Evolutionary conservation across 139 green algal species (phyloP).

Genomic region (Ostreobium quekettii): DNA sequence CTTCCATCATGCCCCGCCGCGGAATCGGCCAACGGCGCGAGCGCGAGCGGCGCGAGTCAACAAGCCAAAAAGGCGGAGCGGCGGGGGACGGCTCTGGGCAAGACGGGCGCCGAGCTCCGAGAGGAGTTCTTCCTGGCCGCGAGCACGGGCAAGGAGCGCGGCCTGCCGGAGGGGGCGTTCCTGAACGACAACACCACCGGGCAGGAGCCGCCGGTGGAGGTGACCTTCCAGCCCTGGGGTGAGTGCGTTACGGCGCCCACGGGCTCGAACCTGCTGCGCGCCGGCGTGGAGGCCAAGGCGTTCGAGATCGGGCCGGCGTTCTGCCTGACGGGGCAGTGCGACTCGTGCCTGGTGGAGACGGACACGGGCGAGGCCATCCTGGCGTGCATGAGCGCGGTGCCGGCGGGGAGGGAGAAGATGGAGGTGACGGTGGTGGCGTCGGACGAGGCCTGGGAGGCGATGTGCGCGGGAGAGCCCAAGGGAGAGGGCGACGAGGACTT

Average conservation of each 20-base stretch:
- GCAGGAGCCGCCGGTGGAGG: not conserved
- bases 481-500: too few relatives aligned
- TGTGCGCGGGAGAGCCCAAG: not conserved
- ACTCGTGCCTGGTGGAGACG: conserved; percentile 8
- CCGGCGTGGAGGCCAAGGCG: not conserved
- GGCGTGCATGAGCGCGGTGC: not conserved
- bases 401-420: not conserved
- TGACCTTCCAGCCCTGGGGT: not conserved
- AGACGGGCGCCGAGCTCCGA: not conserved
- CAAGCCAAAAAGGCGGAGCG: not conserved
- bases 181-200: conserved; percentile 13
- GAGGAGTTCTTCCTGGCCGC: conserved; percentile 7
- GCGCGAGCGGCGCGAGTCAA: too few relatives aligned
- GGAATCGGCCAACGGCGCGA: too few relatives aligned
- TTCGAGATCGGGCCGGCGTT: not conserved
- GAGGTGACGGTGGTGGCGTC: not conserved
- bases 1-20: too few relatives aligned
- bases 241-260: too few relatives aligned
- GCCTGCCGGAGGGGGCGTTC: conserved; percentile 5
- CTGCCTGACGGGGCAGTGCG: conserved; percentile 6
- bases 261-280: conserved; percentile 6
- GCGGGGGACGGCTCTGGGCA: not conserved
- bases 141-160: not conserved
- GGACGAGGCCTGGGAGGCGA: not conserved
- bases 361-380: conserved; percentile 3